These are phyloP conservation scores for Thalassiosira sp. DNA, from an alignment of 352 stramenopile species.

Conservation along the genomic window DNA sequence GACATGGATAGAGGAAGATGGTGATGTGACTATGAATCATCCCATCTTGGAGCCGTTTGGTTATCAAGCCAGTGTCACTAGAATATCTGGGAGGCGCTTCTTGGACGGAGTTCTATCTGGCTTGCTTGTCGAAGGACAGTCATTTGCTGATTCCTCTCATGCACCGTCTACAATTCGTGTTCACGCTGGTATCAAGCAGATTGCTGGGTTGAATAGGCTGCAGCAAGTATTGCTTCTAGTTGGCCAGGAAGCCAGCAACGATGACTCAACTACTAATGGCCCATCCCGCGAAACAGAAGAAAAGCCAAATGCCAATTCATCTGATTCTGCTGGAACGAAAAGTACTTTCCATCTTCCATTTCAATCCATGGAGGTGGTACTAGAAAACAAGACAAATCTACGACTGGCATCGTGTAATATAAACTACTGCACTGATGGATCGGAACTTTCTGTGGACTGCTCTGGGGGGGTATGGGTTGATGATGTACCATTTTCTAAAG, in stretches of 20 bases:
- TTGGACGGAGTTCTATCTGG: constrained; percentile 27
- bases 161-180: not conserved
- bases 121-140: constrained; percentile 5
- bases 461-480: constrained; percentile 4
- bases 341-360: constrained; percentile 21
- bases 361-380: constrained; percentile 16
- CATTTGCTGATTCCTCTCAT: not conserved
- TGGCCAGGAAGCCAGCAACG: not conserved
- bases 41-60: constrained; percentile 16
- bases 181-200: constrained; percentile 14
- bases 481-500: constrained; percentile 4
- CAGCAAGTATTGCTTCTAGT: constrained; percentile 6
- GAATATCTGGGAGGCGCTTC: constrained; percentile 17
- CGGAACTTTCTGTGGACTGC: constrained; percentile 11
- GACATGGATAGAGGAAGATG: not conserved
- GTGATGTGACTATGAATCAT: not conserved
- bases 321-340: not conserved
- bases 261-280: not conserved
- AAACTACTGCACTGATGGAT: constrained; percentile 3
- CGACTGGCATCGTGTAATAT: not conserved
- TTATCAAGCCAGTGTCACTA: constrained; percentile 18
- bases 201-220: constrained; percentile 11
- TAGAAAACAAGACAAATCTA: constrained; percentile 10
- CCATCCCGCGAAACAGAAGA: not conserved
- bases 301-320: not conserved